phyloP scores from a whole-genome alignment of 1,284 basidiomycete species.

The Athelia sp. region DNA sequence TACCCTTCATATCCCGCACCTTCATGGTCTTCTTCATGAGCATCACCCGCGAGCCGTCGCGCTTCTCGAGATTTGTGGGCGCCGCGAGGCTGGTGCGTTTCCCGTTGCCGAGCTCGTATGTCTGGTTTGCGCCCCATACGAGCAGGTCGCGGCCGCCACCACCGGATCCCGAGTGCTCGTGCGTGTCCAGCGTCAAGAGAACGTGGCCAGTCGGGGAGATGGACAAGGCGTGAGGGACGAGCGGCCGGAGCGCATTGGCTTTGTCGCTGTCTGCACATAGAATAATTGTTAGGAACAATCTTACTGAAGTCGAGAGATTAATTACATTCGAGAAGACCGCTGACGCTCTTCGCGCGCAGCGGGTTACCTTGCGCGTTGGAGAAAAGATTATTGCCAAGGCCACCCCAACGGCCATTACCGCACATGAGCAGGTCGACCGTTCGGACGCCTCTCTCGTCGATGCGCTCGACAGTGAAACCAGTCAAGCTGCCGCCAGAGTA shows the following conservation, averaged over 20 bases:
- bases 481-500: constrained; percentile 74
- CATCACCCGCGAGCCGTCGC: constrained; percentile 54
- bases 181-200: constrained; percentile 70
- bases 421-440: constrained; percentile 74
- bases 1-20: constrained; percentile 63
- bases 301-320: constrained; percentile 9
- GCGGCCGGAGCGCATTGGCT: constrained; percentile 55
- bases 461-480: constrained; percentile 72
- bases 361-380: constrained; percentile 73
- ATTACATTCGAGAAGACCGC: constrained; percentile 82
- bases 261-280: constrained; percentile 64
- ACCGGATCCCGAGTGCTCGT: constrained; percentile 31
- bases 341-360: constrained; percentile 74
- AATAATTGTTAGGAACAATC: neutral
- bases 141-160: constrained; percentile 57
- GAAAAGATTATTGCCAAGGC: constrained; percentile 76
- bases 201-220: constrained; percentile 79
- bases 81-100: constrained; percentile 71
- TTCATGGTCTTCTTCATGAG: constrained; percentile 46
- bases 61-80: constrained; percentile 53
- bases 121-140: constrained; percentile 66
- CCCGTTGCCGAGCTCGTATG: constrained; percentile 84
- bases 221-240: constrained; percentile 66
- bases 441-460: constrained; percentile 30
- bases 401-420: constrained; percentile 84